Percentiles rank a stretch among this genome's conserved stretches.
phyloP scores from a whole-genome alignment of 2,329 filamentous ascomycete genomes.

The Epichloe festucae region DNA sequence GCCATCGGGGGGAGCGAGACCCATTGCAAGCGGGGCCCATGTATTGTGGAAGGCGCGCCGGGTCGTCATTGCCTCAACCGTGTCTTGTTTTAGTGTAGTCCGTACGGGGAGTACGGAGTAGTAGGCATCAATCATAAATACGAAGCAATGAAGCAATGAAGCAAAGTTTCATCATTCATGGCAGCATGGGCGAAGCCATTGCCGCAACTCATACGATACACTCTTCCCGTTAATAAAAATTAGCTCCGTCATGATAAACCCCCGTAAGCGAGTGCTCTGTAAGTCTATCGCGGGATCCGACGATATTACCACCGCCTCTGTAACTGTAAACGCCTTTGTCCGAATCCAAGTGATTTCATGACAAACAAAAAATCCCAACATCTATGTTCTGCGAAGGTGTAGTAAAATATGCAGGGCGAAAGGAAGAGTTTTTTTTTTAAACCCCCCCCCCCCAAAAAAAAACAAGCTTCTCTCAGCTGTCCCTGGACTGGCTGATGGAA shows the following conservation, averaged over 20 bases:
- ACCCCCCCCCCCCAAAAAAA: not conserved
- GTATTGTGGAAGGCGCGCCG: not conserved
- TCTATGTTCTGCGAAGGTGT: not conserved
- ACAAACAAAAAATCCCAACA: not conserved
- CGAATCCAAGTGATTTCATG: not conserved
- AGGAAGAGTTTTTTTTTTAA: not conserved
- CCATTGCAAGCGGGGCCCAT: not conserved
- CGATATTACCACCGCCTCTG: not conserved
- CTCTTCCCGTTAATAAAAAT: not conserved
- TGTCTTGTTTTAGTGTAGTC: not conserved
- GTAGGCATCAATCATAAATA: too few species aligned
- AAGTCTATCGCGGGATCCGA: not conserved
- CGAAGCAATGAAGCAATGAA: too few species aligned
- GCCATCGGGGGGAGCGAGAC: not conserved
- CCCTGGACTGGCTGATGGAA: conserved; percentile 37
- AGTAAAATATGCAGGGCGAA: not conserved
- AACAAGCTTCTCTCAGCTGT: conserved; percentile 9
- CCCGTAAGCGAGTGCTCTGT: not conserved
- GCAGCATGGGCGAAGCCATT: not conserved
- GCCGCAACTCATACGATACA: not conserved
- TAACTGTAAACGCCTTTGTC: not conserved
- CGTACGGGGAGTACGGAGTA: too few species aligned
- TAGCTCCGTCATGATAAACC: not conserved
- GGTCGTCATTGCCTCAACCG: not conserved
- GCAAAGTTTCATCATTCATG: not conserved